Evolutionary conservation across 345 rosid genomes (phyloP).

Genomic region (Bruguiera parviflora): DNA sequence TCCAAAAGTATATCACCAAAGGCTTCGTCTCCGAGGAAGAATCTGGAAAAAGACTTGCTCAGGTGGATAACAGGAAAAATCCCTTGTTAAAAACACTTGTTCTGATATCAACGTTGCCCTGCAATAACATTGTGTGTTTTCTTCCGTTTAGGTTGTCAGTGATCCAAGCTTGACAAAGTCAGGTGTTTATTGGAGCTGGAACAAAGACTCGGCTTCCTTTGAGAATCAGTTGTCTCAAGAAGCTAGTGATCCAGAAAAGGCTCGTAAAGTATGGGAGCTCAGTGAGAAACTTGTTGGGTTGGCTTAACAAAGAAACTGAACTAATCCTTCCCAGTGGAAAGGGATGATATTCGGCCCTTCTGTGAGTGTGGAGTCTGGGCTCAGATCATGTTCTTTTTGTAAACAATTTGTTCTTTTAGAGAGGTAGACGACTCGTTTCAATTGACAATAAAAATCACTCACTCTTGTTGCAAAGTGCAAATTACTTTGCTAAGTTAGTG

Average conservation of each 20-base stretch:
- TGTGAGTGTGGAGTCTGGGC: not conserved
- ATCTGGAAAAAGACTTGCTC: slow-evolving; percentile 90
- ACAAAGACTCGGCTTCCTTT: slow-evolving; percentile 85
- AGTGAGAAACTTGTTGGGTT: slow-evolving; percentile 96
- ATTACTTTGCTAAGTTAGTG: too few relatives aligned
- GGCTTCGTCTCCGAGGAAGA: slow-evolving; percentile 92
- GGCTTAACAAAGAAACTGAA: slow-evolving; percentile 40
- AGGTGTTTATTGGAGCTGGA: slow-evolving; percentile 99
- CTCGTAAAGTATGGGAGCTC: slow-evolving; percentile 88
- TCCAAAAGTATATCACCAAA: slow-evolving; percentile 96
- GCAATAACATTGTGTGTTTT: slow-evolving; percentile 6
- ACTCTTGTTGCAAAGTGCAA: too few relatives aligned
- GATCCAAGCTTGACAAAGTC: slow-evolving; percentile 88
- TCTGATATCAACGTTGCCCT: not conserved
- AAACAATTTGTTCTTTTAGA: too few relatives aligned
- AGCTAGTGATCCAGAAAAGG: slow-evolving; percentile 84
- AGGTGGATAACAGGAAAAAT: slow-evolving; percentile 40
- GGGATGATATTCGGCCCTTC: slow-evolving; percentile 12
- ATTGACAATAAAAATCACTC: too few relatives aligned
- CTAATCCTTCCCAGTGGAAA: slow-evolving; percentile 24
- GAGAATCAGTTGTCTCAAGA: slow-evolving; percentile 92
- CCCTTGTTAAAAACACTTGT: not conserved
- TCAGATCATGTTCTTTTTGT: too few relatives aligned
- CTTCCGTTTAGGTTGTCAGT: slow-evolving; percentile 57
- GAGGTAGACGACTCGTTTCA: too few relatives aligned